Evolutionary conservation across 1,139 yeast species (phyloP).

Genomic region (Meyerozyma guilliermondii): DNA sequence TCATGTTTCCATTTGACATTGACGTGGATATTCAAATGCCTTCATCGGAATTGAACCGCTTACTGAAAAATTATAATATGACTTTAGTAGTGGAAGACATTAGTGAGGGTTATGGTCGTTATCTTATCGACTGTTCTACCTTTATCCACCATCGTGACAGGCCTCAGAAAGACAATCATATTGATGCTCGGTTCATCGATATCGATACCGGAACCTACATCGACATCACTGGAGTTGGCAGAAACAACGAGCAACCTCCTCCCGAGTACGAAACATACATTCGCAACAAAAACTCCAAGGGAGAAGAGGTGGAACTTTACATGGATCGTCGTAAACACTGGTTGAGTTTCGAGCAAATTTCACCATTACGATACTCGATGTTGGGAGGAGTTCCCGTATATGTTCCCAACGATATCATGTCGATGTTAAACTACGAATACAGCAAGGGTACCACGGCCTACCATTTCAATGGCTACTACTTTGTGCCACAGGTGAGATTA

Average conservation of each 20-base stretch:
- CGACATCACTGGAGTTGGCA: slow-evolving; percentile 12
- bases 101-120: slow-evolving; percentile 10
- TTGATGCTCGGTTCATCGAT: slow-evolving; percentile 13
- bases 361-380: slow-evolving; percentile 28
- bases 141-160: slow-evolving; percentile 10
- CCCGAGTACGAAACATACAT: slow-evolving; percentile 21
- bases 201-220: slow-evolving; percentile 11
- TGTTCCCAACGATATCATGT: slow-evolving; percentile 31
- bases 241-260: slow-evolving; percentile 14
- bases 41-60: slow-evolving; percentile 7
- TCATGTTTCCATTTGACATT: slow-evolving; percentile 13
- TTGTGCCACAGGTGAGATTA: slow-evolving; percentile 26
- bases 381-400: slow-evolving; percentile 33
- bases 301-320: slow-evolving; percentile 20
- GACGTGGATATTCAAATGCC: slow-evolving; percentile 15
- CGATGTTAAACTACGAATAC: slow-evolving; percentile 29
- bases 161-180: slow-evolving; percentile 9
- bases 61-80: slow-evolving; percentile 9
- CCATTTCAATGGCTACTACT: slow-evolving; percentile 23
- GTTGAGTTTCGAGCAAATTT: slow-evolving; percentile 26
- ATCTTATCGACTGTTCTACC: slow-evolving; percentile 10
- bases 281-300: slow-evolving; percentile 9
- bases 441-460: slow-evolving; percentile 21
- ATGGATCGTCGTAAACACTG: slow-evolving; percentile 36
- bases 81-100: slow-evolving; percentile 11